phyloP scores from a whole-genome alignment of 805 yeast genomes.

The Peterozyma toletana region DNA sequence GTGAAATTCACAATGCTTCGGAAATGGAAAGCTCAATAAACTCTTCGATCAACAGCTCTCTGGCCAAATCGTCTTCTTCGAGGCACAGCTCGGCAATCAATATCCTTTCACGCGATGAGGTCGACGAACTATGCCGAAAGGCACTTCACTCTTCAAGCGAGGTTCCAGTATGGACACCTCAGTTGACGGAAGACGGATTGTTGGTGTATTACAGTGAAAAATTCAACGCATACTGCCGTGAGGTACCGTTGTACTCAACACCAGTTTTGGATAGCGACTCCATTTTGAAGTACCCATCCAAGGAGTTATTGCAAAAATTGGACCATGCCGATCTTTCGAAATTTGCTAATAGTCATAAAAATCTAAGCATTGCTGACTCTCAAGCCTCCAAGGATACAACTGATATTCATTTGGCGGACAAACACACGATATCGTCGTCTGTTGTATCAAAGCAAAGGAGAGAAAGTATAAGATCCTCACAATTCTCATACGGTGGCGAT shows the following conservation, averaged over 20 bases:
- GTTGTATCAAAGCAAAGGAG: slow-evolving; percentile 11
- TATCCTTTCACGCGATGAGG: slow-evolving; percentile 11
- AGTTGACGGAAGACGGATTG: slow-evolving; percentile 46
- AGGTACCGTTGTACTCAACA: slow-evolving; percentile 42
- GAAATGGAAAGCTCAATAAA: slow-evolving; percentile 2
- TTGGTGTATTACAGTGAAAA: slow-evolving; percentile 54
- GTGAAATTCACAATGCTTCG: background rate
- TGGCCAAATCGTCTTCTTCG: no score
- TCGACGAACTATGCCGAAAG: slow-evolving; percentile 2
- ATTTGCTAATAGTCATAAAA: no score
- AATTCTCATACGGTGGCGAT: slow-evolving; percentile 1
- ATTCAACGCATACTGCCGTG: slow-evolving; percentile 50
- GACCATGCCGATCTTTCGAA: background rate
- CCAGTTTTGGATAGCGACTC: slow-evolving; percentile 5
- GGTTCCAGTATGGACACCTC: slow-evolving; percentile 54
- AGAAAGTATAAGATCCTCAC: slow-evolving; percentile 1
- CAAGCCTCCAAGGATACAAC: no score
- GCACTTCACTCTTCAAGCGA: slow-evolving; percentile 23
- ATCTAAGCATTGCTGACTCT: no score
- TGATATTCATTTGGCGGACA: slow-evolving; percentile 11
- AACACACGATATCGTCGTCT: slow-evolving; percentile 14
- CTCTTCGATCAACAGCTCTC: background rate
- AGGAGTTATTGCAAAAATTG: slow-evolving; percentile 1
- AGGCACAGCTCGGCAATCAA: slow-evolving; percentile 7
- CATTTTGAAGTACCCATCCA: slow-evolving; percentile 4